Evolutionary conservation across 371 early-diverging fungal genomes (phyloP).

Genomic region (Mortierella sp.): DNA sequence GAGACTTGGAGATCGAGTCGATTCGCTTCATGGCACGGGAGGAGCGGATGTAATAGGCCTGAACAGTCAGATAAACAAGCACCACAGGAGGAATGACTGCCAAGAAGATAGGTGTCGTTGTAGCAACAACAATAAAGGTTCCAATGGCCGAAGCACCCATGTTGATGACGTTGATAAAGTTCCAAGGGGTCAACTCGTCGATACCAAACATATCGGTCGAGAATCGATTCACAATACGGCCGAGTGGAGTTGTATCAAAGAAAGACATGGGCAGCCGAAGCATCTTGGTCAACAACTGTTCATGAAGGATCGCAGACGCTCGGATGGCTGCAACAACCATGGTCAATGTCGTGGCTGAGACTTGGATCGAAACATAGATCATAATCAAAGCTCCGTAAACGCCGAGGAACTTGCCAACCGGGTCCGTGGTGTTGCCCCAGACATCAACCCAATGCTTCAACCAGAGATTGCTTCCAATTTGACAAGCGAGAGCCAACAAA

Average conservation of each 20-base stretch:
- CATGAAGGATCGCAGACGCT: constrained; percentile 53
- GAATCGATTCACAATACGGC: constrained; percentile 81
- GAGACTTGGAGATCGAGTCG: constrained; percentile 60
- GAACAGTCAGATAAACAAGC: constrained; percentile 24
- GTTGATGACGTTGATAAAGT: constrained; percentile 34
- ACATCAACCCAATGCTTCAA: constrained; percentile 41
- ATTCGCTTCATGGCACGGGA: constrained; percentile 62
- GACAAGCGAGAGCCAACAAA: constrained; percentile 22
- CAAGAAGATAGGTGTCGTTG: constrained; percentile 48
- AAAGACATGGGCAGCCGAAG: constrained; percentile 75
- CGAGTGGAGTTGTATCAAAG: constrained; percentile 80
- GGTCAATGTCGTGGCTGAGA: constrained; percentile 43
- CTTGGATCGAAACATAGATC: constrained; percentile 19
- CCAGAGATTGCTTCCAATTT: constrained; percentile 63
- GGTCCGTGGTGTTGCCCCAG: constrained; percentile 5
- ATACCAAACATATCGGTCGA: constrained; percentile 56
- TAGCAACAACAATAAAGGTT: constrained; percentile 27
- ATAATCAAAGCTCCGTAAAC: constrained; percentile 45
- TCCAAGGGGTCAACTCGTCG: constrained; percentile 52
- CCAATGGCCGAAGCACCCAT: constrained; percentile 27
- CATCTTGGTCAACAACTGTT: constrained; percentile 52
- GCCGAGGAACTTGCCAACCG: constrained; percentile 32
- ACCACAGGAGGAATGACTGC: constrained; percentile 36
- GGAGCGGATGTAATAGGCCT: constrained; percentile 54
- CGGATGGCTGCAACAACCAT: constrained; percentile 45